Evolutionary conservation across 2,329 filamentous ascomycete species (phyloP), one percentile per base, ranked within the genome.

Genomic region (Pyrenochaeta sp.): DNA sequence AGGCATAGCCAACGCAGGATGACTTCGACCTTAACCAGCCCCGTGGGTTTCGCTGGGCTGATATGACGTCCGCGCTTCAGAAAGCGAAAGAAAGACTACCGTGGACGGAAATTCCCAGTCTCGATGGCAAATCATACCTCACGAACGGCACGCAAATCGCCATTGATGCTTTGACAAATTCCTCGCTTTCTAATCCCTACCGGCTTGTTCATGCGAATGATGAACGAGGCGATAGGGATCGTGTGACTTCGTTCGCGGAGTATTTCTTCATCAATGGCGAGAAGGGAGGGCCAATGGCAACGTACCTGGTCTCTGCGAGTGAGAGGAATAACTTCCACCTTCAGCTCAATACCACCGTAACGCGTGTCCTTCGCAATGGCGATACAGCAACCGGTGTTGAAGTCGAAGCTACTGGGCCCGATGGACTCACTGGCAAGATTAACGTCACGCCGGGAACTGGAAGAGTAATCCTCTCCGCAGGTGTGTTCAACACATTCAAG

Each of bases 211-310:
- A 83, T 13, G 85, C 86, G 28, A 88, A 89, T 62, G 66, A 76
- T 8, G 76, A 82, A 36, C 86, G 87, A 0, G 78, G 83, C 50
- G 72, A 82, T 67, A 91, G 91, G 82, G 78, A 81, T 63, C 87
- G 85, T 1, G 37, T 45, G 1, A 90, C 82, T 72, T 81, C 83
- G 46, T 83, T 85, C 72, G 85, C 85, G 12, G 82, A 85, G 48
- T 90, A 85, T 77, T 89, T 90, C 84, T 89, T 86, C 69, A 77
- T 79, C 2, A 75, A 86, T 48, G 88, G 87, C 48, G 86, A 89
- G 73, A 82, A 89, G 57, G 86, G 85, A 36, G 89, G 89, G 0
- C 88, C 89, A 2, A 79, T 91, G 76, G 85, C 85, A 4, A 90
- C 89, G 0, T 91, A 91, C 67, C 83, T 91, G 0, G 85, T 87